Base-by-base conservation (phyloP, 1,284 basidiomycete genomes). In the Ustilago nuda region DNA sequence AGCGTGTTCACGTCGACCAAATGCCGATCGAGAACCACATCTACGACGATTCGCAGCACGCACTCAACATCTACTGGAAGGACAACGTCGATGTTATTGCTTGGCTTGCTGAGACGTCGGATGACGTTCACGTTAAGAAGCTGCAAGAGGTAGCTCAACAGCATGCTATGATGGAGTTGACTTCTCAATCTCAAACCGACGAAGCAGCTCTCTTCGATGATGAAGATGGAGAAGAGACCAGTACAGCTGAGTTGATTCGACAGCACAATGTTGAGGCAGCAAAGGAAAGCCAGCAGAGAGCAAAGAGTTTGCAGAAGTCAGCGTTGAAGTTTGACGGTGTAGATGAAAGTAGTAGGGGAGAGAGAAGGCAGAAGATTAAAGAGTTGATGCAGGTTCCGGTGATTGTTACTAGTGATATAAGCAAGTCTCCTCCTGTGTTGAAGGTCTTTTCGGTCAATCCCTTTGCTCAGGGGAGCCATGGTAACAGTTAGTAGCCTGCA, bases 1-100 rank as follows among this genome's bases (percentile, higher is more conserved):
- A 99, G 89, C 91, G 96, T 54, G 94, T 98, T 2, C 96, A 99
- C 83, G 93, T 96, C 54, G 97, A 99, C 86, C 95, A 98, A 87
- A 97, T 99, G 92, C 96, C 97, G 0, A 74, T 83, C 53, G 72
- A 83, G 92, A 96, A 95, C 82, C 92, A 94, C 81, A 92, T 95
- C 57, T 95, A 94, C 84, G 95, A 98, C 82, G 95, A 98, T 87
- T 93, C 95, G 86, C 89, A 89, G 11, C 92, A 96, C 86, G 91
- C 92, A 19, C 90, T 99, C 32, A 91, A 93, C 84, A 93, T 96
- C 73, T 94, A 95, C 78, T 88, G 87, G 87, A 86, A 84, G 76
- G 76, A 85, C 63, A 83, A 82, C 35, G 85, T 86, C 66, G 95
- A 99, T 82, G 95, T 98, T 59, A 93, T 99, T 72, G 91, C 90